These are phyloP conservation scores for Raphanus raphanistrum DNA, from an alignment of 345 rosid genomes.

Conservation along the genomic window DNA sequence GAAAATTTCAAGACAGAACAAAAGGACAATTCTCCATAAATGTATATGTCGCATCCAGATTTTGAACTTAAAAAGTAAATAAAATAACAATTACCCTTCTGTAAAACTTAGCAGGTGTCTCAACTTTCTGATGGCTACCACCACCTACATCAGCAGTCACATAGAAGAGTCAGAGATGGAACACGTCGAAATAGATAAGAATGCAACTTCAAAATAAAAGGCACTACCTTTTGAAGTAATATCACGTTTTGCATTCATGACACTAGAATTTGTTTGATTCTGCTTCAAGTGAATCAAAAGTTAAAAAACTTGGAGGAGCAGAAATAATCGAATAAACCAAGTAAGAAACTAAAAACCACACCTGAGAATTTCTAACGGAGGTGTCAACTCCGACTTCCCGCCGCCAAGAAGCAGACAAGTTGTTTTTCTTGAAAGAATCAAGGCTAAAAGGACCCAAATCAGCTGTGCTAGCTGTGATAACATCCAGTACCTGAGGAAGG, in stretches of 20 bases:
- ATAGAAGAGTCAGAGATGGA: conserved; percentile 33
- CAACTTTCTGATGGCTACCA: conserved; percentile 45
- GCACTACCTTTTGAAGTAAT: conserved; percentile 42
- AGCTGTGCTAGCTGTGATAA: conserved; percentile 61
- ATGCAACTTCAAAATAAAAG: conserved; percentile 12
- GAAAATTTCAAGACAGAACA: conserved; percentile 32
- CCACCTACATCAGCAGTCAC: conserved; percentile 45
- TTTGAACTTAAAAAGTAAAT: background rate
- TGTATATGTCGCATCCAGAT: background rate
- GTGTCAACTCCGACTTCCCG: conserved; percentile 37
- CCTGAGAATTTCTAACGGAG: conserved; percentile 51
- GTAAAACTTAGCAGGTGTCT: conserved; percentile 64
- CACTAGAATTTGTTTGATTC: conserved; percentile 48
- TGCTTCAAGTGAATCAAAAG: conserved; percentile 34
- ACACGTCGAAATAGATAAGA: background rate
- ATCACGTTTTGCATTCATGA: conserved; percentile 42
- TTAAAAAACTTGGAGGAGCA: conserved; percentile 37
- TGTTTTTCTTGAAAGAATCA: conserved; percentile 73
- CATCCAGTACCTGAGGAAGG: conserved; percentile 62
- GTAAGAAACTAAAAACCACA: conserved; percentile 30
- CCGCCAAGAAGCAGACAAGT: conserved; percentile 80
- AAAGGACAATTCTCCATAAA: background rate
- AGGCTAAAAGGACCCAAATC: conserved; percentile 85
- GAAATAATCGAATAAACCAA: background rate
- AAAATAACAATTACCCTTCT: conserved; percentile 65